phyloP scores from a whole-genome alignment of 2,329 filamentous ascomycete species.

The Trichophaea hybrida region DNA sequence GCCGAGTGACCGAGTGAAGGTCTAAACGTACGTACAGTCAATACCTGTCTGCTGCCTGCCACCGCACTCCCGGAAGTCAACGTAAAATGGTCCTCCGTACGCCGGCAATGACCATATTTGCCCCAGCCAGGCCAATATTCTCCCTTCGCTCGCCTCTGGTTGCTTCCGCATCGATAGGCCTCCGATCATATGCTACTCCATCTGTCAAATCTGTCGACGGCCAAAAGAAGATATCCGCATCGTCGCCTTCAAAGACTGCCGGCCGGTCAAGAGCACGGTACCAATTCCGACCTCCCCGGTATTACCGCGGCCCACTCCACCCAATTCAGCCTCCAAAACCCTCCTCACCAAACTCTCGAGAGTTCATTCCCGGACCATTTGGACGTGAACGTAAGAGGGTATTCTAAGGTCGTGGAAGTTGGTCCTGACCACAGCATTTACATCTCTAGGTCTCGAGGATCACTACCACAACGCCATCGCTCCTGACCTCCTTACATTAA shows the following conservation, averaged over 20 bases:
- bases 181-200: not conserved
- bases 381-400: slow-evolving; percentile 49
- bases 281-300: slow-evolving; percentile 86
- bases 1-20: not conserved
- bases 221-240: slow-evolving; percentile 15
- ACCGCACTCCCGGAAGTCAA: not conserved
- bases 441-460: slow-evolving; percentile 49
- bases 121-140: not conserved
- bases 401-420: not conserved
- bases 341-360: slow-evolving; percentile 73
- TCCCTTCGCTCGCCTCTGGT: not conserved
- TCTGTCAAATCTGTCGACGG: not conserved
- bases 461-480: slow-evolving; percentile 80
- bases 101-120: not conserved
- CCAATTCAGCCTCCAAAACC: slow-evolving; percentile 78
- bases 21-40: not conserved
- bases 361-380: slow-evolving; percentile 85
- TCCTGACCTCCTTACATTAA: slow-evolving; percentile 73
- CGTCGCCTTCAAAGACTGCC: slow-evolving; percentile 17
- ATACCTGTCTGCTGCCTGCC: not conserved
- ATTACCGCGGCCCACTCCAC: slow-evolving; percentile 83
- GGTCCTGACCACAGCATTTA: not conserved
- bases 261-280: slow-evolving; percentile 37
- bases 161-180: not conserved
- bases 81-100: not conserved